Percentiles rank a stretch among this genome's conserved stretches.
Evolutionary conservation across 306 rosid species (phyloP).

Genomic region (Pachyrhizus erosus): DNA sequence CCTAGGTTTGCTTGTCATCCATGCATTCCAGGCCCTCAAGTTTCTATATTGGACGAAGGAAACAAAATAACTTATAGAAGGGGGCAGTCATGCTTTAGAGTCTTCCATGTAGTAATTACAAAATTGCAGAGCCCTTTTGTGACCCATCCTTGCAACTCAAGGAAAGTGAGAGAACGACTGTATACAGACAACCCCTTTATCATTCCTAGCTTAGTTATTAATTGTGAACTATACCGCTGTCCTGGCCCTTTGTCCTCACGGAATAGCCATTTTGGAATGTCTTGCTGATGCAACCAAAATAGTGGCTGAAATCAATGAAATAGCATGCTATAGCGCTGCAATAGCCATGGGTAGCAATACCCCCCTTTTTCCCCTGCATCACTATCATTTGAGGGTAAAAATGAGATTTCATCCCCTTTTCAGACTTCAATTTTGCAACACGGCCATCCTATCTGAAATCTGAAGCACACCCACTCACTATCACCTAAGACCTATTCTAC

Average conservation of each 20-base stretch:
- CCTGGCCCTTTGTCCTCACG: not conserved
- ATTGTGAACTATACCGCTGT: not conserved
- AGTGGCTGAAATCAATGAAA: not conserved
- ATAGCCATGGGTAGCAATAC: not conserved
- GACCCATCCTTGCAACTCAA: not conserved
- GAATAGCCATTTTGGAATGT: not conserved
- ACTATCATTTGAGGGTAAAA: not conserved
- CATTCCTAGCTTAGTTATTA: not conserved
- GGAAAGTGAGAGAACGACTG: not conserved
- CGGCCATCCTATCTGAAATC: not conserved
- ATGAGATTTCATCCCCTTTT: no score
- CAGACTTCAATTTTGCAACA: not conserved
- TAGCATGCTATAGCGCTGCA: not conserved
- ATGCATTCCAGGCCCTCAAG: no score
- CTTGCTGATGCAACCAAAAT: not conserved
- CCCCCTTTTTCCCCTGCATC: not conserved
- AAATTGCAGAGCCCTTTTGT: conserved; percentile 54
- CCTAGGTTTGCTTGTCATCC: not conserved
- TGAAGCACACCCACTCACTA: not conserved
- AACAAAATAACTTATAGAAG: not conserved
- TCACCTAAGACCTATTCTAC: not conserved
- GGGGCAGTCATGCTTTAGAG: conserved; percentile 44
- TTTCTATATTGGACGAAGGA: no score
- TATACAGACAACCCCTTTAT: not conserved
- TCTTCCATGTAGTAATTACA: conserved; percentile 79